A percentile compares a stretch with the other conserved stretches of the same genome.
These are phyloP conservation scores for Nemania sp. DNA, from an alignment of 2,329 filamentous ascomycete species.

Conservation along the genomic window DNA sequence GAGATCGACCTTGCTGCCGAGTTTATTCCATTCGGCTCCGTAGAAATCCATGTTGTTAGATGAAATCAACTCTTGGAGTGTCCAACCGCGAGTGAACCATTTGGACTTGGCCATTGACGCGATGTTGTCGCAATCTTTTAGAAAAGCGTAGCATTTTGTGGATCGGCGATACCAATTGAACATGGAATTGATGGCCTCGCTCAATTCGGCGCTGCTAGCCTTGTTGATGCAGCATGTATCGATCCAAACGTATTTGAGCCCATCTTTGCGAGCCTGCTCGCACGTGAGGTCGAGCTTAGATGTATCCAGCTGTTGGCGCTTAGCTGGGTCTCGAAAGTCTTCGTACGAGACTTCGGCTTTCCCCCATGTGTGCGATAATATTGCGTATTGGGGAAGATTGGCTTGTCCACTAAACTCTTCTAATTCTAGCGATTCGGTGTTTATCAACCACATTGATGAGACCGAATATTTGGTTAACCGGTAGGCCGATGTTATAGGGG, in stretches of 20 bases:
- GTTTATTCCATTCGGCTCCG: neutral
- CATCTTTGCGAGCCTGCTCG: too few relatives aligned
- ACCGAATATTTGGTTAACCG: too few relatives aligned
- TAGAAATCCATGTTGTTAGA: neutral
- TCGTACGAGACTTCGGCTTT: neutral
- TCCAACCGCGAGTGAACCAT: too few relatives aligned
- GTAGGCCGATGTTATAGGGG: too few relatives aligned
- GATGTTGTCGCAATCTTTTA: too few relatives aligned
- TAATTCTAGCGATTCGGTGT: too few relatives aligned
- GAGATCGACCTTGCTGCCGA: neutral
- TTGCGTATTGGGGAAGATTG: neutral
- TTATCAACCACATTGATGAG: too few relatives aligned
- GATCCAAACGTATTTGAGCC: neutral
- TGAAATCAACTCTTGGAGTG: neutral
- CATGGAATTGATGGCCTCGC: neutral
- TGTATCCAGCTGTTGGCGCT: neutral
- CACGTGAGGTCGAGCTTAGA: too few relatives aligned
- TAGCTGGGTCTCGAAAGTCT: neutral
- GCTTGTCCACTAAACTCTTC: too few relatives aligned
- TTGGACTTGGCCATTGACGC: too few relatives aligned
- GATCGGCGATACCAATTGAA: neutral
- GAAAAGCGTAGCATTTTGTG: neutral
- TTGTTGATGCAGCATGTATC: constrained; percentile 1
- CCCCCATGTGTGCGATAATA: neutral
- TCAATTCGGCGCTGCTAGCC: neutral